These are phyloP conservation scores for Spencermartinsiella europaea DNA, from an alignment of 805 yeast species.

Conservation along the genomic window DNA sequence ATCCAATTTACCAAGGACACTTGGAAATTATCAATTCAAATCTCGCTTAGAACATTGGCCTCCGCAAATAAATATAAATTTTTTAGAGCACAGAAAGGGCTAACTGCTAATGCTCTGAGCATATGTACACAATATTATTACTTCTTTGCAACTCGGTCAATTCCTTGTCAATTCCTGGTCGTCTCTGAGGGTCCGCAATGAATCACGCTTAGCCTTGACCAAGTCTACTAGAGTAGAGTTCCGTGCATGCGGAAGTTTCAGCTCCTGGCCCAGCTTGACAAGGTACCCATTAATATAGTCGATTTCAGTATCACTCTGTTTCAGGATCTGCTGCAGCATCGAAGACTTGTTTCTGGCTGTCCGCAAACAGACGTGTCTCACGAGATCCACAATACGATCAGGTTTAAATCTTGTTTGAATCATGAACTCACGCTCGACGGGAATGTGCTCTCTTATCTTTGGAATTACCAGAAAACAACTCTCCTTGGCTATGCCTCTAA, in stretches of 20 bases:
- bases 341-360: conserved; percentile 61
- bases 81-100: no score
- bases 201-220: conserved; percentile 35
- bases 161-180: no score
- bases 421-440: conserved; percentile 13
- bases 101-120: no score
- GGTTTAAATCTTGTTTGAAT: conserved; percentile 15
- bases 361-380: conserved; percentile 37
- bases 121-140: no score
- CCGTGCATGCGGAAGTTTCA: conserved; percentile 38
- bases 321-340: conserved; percentile 63
- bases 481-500: conserved; percentile 43
- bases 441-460: conserved; percentile 26
- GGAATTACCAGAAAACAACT: conserved; percentile 38
- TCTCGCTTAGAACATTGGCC: no score
- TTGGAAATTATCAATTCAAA: background rate
- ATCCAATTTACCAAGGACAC: background rate
- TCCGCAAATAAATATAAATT: no score
- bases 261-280: conserved; percentile 46
- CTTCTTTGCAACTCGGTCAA: no score
- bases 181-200: background rate
- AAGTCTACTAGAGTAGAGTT: conserved; percentile 45
- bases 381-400: conserved; percentile 33
- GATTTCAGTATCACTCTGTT: conserved; percentile 62
- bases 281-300: conserved; percentile 82